Conservation (phyloP, 2,329 filamentous ascomycete genomes). For the Fusarium mangiferae region DNA sequence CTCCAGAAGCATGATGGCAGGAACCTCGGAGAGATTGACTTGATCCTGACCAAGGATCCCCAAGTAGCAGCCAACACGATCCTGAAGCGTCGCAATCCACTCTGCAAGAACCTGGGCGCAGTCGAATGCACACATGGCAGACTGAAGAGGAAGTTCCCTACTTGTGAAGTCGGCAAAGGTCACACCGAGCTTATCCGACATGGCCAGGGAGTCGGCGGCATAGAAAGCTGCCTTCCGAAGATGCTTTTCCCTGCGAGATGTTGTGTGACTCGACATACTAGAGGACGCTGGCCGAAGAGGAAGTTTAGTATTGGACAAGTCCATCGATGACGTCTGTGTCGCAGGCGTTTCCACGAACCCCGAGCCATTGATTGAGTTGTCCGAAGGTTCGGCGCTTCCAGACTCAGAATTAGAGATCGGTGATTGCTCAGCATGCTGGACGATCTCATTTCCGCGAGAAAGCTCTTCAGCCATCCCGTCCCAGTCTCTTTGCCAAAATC, state of each 20-base stretch:
- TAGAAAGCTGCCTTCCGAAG: conserved; percentile 95
- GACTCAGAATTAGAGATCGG: conserved; percentile 62
- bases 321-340: conserved; percentile 61
- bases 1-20: conserved; percentile 89
- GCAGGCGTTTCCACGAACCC: conserved; percentile 63
- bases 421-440: conserved; percentile 76
- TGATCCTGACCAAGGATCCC: conserved; percentile 87
- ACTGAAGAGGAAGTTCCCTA: conserved; percentile 87
- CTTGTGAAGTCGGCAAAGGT: conserved; percentile 87
- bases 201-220: conserved; percentile 88
- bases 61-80: conserved; percentile 89
- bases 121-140: conserved; percentile 91
- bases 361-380: conserved; percentile 58
- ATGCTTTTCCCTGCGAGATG: conserved; percentile 83
- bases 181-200: conserved; percentile 86
- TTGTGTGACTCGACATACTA: conserved; percentile 53
- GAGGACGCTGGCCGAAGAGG: conserved; percentile 39
- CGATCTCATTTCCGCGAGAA: conserved; percentile 78
- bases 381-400: conserved; percentile 55
- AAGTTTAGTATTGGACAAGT: conserved; percentile 55
- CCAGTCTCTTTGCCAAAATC: conserved; percentile 94
- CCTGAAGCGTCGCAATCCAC: conserved; percentile 93
- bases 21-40: conserved; percentile 81
- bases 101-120: conserved; percentile 94
- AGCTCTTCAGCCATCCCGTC: conserved; percentile 91